phyloP scores from a whole-genome alignment of 192 early-diverging fungal species.

The Backusella tarrabulga region DNA sequence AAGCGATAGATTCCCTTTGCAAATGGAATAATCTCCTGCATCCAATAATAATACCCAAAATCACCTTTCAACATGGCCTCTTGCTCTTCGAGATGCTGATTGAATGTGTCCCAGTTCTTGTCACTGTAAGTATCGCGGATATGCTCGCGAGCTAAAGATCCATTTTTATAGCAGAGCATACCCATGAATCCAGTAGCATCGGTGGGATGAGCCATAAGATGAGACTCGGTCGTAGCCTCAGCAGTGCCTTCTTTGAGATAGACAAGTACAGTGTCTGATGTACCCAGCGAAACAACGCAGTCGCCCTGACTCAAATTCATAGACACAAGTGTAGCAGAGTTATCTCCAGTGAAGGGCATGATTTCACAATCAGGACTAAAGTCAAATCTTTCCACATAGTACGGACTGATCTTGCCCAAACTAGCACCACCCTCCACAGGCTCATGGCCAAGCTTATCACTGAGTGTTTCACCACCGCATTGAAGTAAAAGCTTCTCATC shows the following conservation, averaged over 20 bases:
- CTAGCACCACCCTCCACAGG: constrained; percentile 37
- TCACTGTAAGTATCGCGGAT: constrained; percentile 57
- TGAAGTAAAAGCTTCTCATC: constrained; percentile 40
- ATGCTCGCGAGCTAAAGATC: constrained; percentile 74
- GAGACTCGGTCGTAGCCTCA: constrained; percentile 30
- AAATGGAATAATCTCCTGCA: constrained; percentile 74
- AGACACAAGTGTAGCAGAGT: constrained; percentile 66
- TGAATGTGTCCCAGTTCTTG: constrained; percentile 62
- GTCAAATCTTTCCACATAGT: constrained; percentile 67
- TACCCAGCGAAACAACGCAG: constrained; percentile 75
- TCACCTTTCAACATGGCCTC: constrained; percentile 16
- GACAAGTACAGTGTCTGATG: constrained; percentile 74
- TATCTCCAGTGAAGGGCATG: constrained; percentile 78
- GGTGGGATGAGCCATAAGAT: constrained; percentile 58
- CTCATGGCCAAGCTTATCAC: constrained; percentile 43
- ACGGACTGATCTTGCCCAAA: constrained; percentile 53
- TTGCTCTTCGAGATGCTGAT: constrained; percentile 34
- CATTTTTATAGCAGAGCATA: constrained; percentile 86
- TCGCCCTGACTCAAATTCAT: constrained; percentile 52
- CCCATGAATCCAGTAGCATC: constrained; percentile 58
- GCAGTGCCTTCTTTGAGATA: constrained; percentile 42
- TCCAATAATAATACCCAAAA: constrained; percentile 73
- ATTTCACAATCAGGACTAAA: constrained; percentile 57
- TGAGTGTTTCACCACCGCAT: constrained; percentile 38
- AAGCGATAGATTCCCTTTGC: constrained; percentile 67